Evolutionary conservation across 1,284 basidiomycete genomes (phyloP), one percentile per base, ranked within the genome.

Genomic region (Blastosporella zonata): DNA sequence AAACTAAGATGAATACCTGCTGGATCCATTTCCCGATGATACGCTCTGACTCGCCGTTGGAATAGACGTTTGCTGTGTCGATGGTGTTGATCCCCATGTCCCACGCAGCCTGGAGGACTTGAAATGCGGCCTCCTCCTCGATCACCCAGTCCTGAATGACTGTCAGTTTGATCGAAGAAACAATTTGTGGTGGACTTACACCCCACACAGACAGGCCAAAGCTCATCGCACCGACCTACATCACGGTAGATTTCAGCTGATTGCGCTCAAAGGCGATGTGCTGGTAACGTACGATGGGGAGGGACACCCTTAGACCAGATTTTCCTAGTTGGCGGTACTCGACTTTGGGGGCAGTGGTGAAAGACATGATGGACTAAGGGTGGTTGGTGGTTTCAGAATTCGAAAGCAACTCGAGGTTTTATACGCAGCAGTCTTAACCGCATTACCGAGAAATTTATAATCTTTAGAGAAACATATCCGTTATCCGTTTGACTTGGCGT

Each of bases 61-160:
- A 76, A 51, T 80, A 80, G 2, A 75, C 62, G 57, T 84, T 81
- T 21, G 81, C 79, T 0, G 82, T 82, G 55, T 78, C 75, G 50
- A 75, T 64, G 8, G 71, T 74, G 48, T 65, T 74, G 48, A 74
- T 63, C 2, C 70, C 72, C 6, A 59, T 57, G 46, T 73, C 68
- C 73, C 73, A 77, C 2, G 74, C 75, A 5, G 70, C 69, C 47
- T 77, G 75, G 40, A 77, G 57, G 36, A 76, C 53, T 20, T 62
- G 58, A 4, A 73, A 44, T 1, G 67, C 60, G 10, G 65, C 46
- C 2, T 78, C 72, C 67, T 77, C 71, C 48, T 72, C 55, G 53
- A 81, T 50, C 29, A 73, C 53, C 25, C 9, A 27, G 25, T 27
- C 9, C 25, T 27, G 25, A 5, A 27, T 9, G 6, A 27, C 9